Evolutionary conservation across 495 filamentous ascomycete genomes (phyloP).

Genomic region (Neurospora intermedia): DNA sequence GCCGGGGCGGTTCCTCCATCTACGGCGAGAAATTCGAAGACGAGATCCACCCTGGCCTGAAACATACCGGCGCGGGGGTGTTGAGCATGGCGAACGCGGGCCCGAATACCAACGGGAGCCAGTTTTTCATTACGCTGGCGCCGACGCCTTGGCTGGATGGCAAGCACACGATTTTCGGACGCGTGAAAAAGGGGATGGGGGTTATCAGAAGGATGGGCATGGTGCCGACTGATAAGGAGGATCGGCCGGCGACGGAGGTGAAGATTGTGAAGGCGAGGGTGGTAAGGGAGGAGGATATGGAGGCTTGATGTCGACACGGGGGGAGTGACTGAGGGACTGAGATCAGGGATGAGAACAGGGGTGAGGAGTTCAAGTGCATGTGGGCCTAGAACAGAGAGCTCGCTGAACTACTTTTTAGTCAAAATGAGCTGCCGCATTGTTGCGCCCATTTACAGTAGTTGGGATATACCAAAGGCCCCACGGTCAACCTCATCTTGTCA

Average conservation of each 20-base stretch:
- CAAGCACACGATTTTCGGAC: slow-evolving; percentile 94
- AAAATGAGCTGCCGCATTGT: neutral
- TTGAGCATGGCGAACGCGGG: slow-evolving; percentile 95
- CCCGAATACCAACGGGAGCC: slow-evolving; percentile 84
- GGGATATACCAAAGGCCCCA: neutral
- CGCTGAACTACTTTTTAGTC: neutral
- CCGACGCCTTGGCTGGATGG: slow-evolving; percentile 96
- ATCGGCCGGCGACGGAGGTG: slow-evolving; percentile 73
- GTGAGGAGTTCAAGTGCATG: neutral
- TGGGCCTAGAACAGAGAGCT: neutral
- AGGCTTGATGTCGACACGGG: neutral
- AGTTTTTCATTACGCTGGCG: slow-evolving; percentile 85
- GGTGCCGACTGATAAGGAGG: slow-evolving; percentile 73
- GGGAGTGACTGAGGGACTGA: neutral
- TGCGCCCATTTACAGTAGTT: neutral
- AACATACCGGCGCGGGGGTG: slow-evolving; percentile 89
- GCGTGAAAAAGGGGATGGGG: slow-evolving; percentile 75
- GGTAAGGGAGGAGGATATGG: slow-evolving; percentile 42
- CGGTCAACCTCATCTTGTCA: neutral
- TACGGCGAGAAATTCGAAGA: slow-evolving; percentile 94
- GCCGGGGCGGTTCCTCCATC: slow-evolving; percentile 80
- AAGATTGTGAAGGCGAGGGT: slow-evolving; percentile 66
- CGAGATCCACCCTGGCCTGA: slow-evolving; percentile 65
- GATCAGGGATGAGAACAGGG: neutral
- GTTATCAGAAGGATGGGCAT: slow-evolving; percentile 84